Percentiles rank a stretch among this genome's conserved stretches.
phyloP scores from a whole-genome alignment of 495 filamentous ascomycete genomes.

The Daldinia bambusicola region DNA sequence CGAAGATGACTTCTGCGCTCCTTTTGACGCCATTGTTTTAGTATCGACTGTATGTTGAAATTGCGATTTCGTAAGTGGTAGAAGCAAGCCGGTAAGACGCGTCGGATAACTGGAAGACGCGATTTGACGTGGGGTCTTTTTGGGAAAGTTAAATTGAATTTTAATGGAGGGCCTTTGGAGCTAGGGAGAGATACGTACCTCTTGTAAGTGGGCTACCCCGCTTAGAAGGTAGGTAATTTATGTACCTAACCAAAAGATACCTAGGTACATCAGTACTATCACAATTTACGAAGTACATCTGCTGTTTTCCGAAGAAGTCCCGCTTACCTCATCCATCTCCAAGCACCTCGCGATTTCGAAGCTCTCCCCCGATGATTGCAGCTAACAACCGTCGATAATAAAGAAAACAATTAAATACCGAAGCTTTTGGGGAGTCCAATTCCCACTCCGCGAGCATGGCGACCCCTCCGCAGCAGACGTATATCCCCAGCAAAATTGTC shows the following conservation, averaged over 20 bases:
- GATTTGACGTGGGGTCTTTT: conserved; percentile 32
- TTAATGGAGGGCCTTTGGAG: conserved; percentile 2
- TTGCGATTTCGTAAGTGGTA: neutral
- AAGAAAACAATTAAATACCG: conserved; percentile 17
- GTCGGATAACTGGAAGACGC: conserved; percentile 40
- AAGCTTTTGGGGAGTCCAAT: conserved; percentile 47
- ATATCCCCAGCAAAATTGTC: conserved; percentile 78
- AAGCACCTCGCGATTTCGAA: conserved; percentile 33
- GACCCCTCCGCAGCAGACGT: conserved; percentile 64
- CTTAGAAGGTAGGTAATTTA: no score
- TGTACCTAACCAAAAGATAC: no score
- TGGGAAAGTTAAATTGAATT: conserved; percentile 31
- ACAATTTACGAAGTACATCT: neutral
- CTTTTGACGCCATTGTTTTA: conserved; percentile 39
- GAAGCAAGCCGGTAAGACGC: conserved; percentile 8
- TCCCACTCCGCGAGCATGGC: conserved; percentile 64
- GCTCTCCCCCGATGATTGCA: conserved; percentile 8
- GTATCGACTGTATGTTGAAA: neutral
- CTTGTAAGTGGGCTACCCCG: no score
- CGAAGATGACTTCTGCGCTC: conserved; percentile 17
- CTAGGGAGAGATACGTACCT: neutral
- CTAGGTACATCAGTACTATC: neutral
- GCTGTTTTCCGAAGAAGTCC: conserved; percentile 32
- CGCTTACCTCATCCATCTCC: conserved; percentile 44
- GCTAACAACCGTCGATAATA: conserved; percentile 33